These are phyloP conservation scores for Umbelopsis sp. DNA, from an alignment of 192 early-diverging fungal species.

Conservation along the genomic window DNA sequence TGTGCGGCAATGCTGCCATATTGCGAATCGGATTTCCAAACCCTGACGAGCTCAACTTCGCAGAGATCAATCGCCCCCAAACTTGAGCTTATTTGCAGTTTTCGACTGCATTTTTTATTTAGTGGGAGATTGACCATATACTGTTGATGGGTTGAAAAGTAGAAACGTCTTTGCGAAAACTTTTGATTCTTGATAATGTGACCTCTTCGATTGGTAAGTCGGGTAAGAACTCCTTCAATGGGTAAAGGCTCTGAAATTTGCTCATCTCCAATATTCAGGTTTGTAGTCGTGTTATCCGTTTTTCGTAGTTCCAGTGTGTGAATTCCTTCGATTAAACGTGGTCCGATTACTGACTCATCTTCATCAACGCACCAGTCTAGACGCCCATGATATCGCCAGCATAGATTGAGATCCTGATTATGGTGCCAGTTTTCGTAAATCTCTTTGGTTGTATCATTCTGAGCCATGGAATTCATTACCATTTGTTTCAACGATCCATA, in stretches of 20 bases:
- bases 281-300: background rate
- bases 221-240: background rate
- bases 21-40: background rate
- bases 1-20: background rate
- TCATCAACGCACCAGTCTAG: background rate
- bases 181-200: background rate
- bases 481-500: background rate
- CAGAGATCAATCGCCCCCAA: background rate
- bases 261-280: background rate
- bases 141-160: background rate
- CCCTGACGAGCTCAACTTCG: background rate
- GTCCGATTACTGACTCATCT: background rate
- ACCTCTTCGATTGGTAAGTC: slow-evolving; percentile 1
- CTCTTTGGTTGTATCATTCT: background rate
- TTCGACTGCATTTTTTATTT: background rate
- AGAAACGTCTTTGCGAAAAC: background rate
- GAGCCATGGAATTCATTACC: background rate
- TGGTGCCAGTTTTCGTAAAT: background rate
- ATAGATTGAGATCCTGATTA: background rate
- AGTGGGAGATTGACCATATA: background rate
- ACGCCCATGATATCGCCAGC: background rate
- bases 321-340: background rate
- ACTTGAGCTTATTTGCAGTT: background rate
- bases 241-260: background rate
- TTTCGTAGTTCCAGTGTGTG: background rate